Evolutionary conservation across 441 rosid genomes (phyloP), one percentile per base, ranked within the genome.

Genomic region (Brassica hybrid): DNA sequence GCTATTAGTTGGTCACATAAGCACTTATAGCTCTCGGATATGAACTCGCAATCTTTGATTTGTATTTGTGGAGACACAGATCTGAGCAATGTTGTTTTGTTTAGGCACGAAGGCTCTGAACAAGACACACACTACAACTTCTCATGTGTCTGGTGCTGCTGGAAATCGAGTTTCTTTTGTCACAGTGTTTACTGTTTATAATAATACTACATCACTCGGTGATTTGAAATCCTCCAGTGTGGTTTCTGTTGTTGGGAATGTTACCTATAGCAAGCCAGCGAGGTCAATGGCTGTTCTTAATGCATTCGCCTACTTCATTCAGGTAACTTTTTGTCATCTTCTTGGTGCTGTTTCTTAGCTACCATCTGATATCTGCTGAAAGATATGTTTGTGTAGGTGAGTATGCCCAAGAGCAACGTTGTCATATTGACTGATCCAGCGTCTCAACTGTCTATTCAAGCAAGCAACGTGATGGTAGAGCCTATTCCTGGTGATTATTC

Each of bases 391-490:
- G 0, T 14, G 67, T 88, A 90, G 98, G 88, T 88, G 85, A 80
- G 81, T 69, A 91, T 93, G 98, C 94, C 96, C 5, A 74, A 57
- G 78, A 90, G 97, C 81, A 83, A 84, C 27, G 85, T 91, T 25
- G 76, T 92, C 67, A 84, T 95, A 83, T 87, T 92, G 56, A 86
- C 98, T n/a, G 97, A 95, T 90, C 97, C 97, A 67, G 86, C 88
- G 61, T 95, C 99, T 64, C 86, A 86, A 72, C 86, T 96, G 72
- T 79, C 90, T 9, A 23, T 90, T 71, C 81, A 70, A 70, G 82
- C 83, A 74, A 81, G 84, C 54, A 78, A 85, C 16, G 93, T 93
- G 76, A 78, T 84, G 38, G 52, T 92, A 61, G 80, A 86, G 88
- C 94, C 96, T 21, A 72, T 93, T 79, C 79, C 68, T 67, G 97